Evolutionary conservation across 768 basidiomycete species (phyloP).

Genomic region (Rhizopogon vesiculosus): DNA sequence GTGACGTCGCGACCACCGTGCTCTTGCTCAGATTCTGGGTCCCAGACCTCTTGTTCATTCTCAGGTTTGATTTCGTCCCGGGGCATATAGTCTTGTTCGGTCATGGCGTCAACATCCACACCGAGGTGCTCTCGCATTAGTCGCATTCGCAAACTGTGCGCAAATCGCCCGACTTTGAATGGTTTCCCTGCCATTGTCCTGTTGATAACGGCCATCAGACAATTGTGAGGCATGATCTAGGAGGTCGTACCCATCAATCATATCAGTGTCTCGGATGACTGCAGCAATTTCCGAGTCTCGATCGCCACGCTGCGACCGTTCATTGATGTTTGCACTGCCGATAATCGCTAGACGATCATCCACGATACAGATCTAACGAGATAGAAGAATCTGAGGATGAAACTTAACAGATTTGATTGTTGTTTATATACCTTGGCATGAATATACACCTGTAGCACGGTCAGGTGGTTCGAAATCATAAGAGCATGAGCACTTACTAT

Average conservation of each 20-base stretch:
- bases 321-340: conserved; percentile 97
- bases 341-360: conserved; percentile 95
- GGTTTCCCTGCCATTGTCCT: conserved; percentile 94
- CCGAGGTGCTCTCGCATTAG: conserved; percentile 98
- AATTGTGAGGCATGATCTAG: not conserved
- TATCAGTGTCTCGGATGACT: conserved; percentile 93
- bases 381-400: not conserved
- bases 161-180: conserved; percentile 95
- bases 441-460: conserved; percentile 65
- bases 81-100: conserved; percentile 66
- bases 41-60: conserved; percentile 59
- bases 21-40: conserved; percentile 68
- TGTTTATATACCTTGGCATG: conserved; percentile 61
- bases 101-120: conserved; percentile 85
- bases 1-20: conserved; percentile 38
- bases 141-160: conserved; percentile 88
- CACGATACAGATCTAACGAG: conserved; percentile 59
- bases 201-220: conserved; percentile 2
- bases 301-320: conserved; percentile 92
- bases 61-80: conserved; percentile 45
- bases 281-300: conserved; percentile 94
- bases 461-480: conserved; percentile 7
- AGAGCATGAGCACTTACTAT: conserved; percentile 44
- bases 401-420: not conserved
- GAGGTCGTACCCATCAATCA: conserved; percentile 76